phyloP scores from a whole-genome alignment of 2,329 filamentous ascomycete genomes.

The Tolypocladium inflatum region DNA sequence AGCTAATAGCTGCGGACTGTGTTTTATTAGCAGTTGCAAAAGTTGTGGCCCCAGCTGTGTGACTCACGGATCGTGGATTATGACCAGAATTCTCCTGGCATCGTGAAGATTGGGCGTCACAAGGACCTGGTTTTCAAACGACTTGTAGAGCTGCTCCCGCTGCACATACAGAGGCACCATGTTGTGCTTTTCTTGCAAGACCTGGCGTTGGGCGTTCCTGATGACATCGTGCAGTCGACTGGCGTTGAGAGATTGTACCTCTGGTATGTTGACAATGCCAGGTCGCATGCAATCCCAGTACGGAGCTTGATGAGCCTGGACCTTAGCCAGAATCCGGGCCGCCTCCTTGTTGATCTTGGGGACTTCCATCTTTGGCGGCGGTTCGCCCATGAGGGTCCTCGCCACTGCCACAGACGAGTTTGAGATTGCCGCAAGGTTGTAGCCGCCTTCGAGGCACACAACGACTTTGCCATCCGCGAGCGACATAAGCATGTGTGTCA shows the following conservation, averaged over 20 bases:
- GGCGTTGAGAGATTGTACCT: constrained; percentile 41
- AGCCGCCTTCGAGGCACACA: constrained; percentile 91
- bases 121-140: constrained; percentile 79
- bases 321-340: constrained; percentile 44
- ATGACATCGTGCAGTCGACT: constrained; percentile 72
- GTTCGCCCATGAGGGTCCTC: constrained; percentile 88
- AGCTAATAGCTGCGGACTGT: constrained; percentile 57
- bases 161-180: constrained; percentile 79
- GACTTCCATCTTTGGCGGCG: constrained; percentile 55
- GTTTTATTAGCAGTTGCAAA: constrained; percentile 8
- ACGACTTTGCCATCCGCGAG: constrained; percentile 81
- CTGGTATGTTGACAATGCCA: constrained; percentile 44
- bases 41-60: not conserved
- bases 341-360: constrained; percentile 50
- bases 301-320: constrained; percentile 51
- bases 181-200: constrained; percentile 59
- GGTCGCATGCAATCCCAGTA: constrained; percentile 89
- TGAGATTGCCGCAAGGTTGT: constrained; percentile 88
- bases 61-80: constrained; percentile 83
- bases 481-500: constrained; percentile 99
- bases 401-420: constrained; percentile 87
- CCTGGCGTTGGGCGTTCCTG: constrained; percentile 63
- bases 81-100: constrained; percentile 62
- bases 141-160: constrained; percentile 59
- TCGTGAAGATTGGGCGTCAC: constrained; percentile 63